Conservation (phyloP, 805 yeast genomes). For the Nakazawaea wickerhamii region DNA sequence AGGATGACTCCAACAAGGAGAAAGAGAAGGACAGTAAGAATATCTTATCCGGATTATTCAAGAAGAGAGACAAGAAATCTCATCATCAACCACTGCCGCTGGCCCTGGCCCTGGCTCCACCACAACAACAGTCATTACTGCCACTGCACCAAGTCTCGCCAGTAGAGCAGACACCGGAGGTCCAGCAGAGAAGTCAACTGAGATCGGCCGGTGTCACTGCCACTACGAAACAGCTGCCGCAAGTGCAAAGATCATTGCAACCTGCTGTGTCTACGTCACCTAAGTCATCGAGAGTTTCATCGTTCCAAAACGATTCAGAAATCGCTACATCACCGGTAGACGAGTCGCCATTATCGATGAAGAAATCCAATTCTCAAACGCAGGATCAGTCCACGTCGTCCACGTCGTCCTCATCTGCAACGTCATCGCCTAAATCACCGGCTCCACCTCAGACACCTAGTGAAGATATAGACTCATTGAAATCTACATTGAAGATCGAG, state of each 20-base stretch:
- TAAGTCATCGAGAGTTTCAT: background rate
- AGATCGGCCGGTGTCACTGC: too few species aligned
- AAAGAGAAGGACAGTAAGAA: conserved; percentile 13
- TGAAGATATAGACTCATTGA: conserved; percentile 14
- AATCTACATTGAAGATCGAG: conserved; percentile 23
- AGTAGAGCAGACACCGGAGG: too few species aligned
- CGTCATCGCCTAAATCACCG: background rate
- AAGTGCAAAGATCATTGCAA: background rate
- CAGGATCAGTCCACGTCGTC: background rate
- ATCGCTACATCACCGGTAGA: background rate
- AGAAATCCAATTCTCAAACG: background rate
- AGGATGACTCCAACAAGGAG: conserved; percentile 6
- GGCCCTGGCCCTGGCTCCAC: background rate
- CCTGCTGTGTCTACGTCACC: background rate
- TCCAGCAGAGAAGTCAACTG: too few species aligned
- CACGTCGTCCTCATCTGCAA: background rate
- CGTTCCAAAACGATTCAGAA: background rate
- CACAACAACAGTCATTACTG: conserved; percentile 5
- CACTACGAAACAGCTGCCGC: too few species aligned
- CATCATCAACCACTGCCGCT: background rate
- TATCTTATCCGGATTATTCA: conserved; percentile 23
- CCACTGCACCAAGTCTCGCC: too few species aligned
- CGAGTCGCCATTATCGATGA: background rate
- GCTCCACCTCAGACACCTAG: background rate
- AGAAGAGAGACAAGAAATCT: conserved; percentile 19